phyloP scores from a whole-genome alignment of 257 asterid genomes.

The Nemophila menziesii region DNA sequence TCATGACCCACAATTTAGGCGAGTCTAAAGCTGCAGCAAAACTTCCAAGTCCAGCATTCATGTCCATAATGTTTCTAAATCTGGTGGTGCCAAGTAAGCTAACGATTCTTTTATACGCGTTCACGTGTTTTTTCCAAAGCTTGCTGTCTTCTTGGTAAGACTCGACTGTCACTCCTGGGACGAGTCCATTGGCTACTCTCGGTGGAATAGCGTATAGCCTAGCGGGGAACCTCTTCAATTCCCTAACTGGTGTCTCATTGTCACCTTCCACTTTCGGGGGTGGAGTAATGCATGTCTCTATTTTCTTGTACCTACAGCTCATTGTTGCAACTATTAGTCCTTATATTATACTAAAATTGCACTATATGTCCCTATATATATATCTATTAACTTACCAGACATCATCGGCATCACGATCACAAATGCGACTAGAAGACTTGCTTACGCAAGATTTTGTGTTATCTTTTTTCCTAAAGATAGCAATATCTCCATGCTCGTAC shows the following conservation, averaged over 20 bases:
- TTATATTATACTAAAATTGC: too few species aligned
- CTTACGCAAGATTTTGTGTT: constrained; percentile 51
- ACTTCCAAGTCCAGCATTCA: constrained; percentile 90
- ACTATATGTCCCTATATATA: too few species aligned
- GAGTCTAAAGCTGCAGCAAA: constrained; percentile 86
- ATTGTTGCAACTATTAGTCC: constrained; percentile 2
- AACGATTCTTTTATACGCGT: constrained; percentile 42
- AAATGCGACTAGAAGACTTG: constrained; percentile 40
- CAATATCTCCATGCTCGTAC: constrained; percentile 83
- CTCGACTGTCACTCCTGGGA: constrained; percentile 52
- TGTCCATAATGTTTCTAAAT: constrained; percentile 82
- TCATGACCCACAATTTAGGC: constrained; percentile 84
- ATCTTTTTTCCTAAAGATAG: constrained; percentile 60
- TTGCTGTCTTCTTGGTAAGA: constrained; percentile 52
- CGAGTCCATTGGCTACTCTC: constrained; percentile 43
- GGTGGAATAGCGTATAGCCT: constrained; percentile 80
- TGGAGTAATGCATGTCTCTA: constrained; percentile 72
- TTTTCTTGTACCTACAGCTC: constrained; percentile 59
- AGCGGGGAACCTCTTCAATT: constrained; percentile 60
- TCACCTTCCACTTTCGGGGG: constrained; percentile 41
- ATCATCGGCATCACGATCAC: constrained; percentile 46
- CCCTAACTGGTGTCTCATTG: constrained; percentile 50
- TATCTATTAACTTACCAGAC: constrained; percentile 51
- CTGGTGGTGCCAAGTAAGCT: constrained; percentile 56
- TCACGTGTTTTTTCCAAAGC: constrained; percentile 65